Conservation (phyloP, 116 monocot species). For the Cymodocea nodosa region DNA sequence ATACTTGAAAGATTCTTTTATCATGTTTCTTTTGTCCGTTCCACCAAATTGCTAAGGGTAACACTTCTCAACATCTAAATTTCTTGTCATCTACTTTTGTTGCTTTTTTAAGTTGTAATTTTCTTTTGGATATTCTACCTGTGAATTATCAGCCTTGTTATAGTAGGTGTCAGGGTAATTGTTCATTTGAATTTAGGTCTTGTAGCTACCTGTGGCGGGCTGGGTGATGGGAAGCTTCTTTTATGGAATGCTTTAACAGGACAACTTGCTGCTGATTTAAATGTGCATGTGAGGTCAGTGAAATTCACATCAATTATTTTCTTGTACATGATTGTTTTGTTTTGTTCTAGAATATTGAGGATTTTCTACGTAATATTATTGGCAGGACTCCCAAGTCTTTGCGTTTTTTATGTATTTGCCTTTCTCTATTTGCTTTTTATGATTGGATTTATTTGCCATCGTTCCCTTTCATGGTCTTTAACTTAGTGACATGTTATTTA, state of each 20-base stretch:
- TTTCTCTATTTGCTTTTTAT: neutral
- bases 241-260: constrained; percentile 90
- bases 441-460: neutral
- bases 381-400: neutral
- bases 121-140: neutral
- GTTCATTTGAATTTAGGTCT: constrained; percentile 34
- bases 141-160: neutral
- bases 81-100: neutral
- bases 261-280: constrained; percentile 66
- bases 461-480: neutral
- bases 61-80: neutral
- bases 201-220: constrained; percentile 61
- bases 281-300: constrained; percentile 40
- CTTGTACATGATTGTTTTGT: neutral
- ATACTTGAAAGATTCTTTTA: too few relatives aligned
- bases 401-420: neutral
- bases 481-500: too few relatives aligned
- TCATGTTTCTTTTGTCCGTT: too few relatives aligned
- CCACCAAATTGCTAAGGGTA: too few relatives aligned
- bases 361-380: neutral
- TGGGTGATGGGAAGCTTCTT: constrained; percentile 69
- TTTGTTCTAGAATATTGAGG: neutral
- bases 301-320: neutral
- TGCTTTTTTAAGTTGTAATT: neutral
- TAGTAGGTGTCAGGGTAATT: neutral